Evolutionary conservation across 129 eudicot species (phyloP).

Genomic region (Solidago caesia): DNA sequence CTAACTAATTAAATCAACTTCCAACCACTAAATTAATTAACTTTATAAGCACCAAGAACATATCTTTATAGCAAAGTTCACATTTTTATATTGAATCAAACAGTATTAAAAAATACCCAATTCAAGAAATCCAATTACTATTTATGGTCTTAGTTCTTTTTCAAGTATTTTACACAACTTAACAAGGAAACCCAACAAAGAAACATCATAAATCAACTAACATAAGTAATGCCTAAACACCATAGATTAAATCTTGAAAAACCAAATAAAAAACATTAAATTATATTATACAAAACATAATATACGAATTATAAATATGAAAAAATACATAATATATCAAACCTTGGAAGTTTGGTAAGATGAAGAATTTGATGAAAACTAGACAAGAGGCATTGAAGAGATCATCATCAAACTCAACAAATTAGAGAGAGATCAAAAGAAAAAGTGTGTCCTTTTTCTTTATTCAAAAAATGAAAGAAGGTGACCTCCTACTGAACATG

Average conservation of each 20-base stretch:
- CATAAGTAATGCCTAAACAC: constrained; percentile 15
- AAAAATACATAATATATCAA: not conserved
- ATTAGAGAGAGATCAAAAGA: constrained; percentile 15
- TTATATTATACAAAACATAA: too few species aligned
- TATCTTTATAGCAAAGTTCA: constrained; percentile 16
- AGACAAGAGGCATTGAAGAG: constrained; percentile 30
- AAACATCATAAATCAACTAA: constrained; percentile 2
- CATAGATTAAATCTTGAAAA: constrained; percentile 24
- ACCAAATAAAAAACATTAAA: not conserved
- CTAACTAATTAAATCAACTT: constrained; percentile 6
- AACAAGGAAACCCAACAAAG: constrained; percentile 22
- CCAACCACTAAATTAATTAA: constrained; percentile 15
- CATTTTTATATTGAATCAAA: constrained; percentile 16
- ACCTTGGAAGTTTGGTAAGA: constrained; percentile 30
- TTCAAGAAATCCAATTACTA: constrained; percentile 14
- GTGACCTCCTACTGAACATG: constrained; percentile 31
- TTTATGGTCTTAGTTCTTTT: not conserved
- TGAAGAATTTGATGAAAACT: constrained; percentile 30
- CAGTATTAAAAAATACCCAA: constrained; percentile 5
- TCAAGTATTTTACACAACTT: not conserved
- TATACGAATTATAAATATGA: too few species aligned
- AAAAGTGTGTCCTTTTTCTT: not conserved
- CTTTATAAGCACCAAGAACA: constrained; percentile 12
- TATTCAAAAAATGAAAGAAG: constrained; percentile 32
- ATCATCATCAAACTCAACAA: constrained; percentile 27